phyloP scores from a whole-genome alignment of 805 yeast species.

The Metschnikowia vanudenii region DNA sequence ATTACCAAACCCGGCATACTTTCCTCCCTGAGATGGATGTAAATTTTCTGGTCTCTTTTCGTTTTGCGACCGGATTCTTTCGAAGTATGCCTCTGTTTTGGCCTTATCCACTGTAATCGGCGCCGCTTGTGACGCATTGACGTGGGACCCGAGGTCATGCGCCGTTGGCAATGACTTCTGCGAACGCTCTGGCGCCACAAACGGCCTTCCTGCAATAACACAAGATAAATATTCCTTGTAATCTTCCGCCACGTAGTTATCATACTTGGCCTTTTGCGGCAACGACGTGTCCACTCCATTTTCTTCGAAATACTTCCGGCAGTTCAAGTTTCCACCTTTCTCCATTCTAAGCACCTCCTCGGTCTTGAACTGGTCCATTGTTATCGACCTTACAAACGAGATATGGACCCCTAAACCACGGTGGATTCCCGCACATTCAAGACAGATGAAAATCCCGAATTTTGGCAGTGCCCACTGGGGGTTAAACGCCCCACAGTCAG shows the following conservation, averaged over 20 bases:
- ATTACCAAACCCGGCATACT: conserved; percentile 87
- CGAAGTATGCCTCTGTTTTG: conserved; percentile 81
- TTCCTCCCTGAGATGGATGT: conserved; percentile 94
- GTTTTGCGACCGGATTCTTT: conserved; percentile 71
- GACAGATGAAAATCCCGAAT: conserved; percentile 93
- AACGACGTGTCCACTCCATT: conserved; percentile 68
- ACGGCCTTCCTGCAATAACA: conserved; percentile 68
- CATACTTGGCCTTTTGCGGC: conserved; percentile 74
- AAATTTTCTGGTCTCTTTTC: conserved; percentile 69
- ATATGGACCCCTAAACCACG: conserved; percentile 95
- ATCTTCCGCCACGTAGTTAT: conserved; percentile 91
- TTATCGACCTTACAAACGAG: conserved; percentile 92
- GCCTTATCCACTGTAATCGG: conserved; percentile 40
- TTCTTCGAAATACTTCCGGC: conserved; percentile 61
- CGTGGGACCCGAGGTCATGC: neutral
- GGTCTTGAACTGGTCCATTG: conserved; percentile 97
- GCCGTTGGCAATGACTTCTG: conserved; percentile 27
- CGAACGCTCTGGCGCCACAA: conserved; percentile 61
- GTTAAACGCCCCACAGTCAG: conserved; percentile 92
- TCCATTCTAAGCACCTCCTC: conserved; percentile 92
- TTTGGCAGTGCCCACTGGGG: conserved; percentile 99
- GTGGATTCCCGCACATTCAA: conserved; percentile 97
- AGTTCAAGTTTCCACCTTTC: conserved; percentile 83
- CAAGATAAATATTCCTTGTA: conserved; percentile 81
- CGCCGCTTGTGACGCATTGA: conserved; percentile 1